These are phyloP conservation scores for Arctium lappa DNA, from an alignment of 129 eudicot species.

Conservation along the genomic window DNA sequence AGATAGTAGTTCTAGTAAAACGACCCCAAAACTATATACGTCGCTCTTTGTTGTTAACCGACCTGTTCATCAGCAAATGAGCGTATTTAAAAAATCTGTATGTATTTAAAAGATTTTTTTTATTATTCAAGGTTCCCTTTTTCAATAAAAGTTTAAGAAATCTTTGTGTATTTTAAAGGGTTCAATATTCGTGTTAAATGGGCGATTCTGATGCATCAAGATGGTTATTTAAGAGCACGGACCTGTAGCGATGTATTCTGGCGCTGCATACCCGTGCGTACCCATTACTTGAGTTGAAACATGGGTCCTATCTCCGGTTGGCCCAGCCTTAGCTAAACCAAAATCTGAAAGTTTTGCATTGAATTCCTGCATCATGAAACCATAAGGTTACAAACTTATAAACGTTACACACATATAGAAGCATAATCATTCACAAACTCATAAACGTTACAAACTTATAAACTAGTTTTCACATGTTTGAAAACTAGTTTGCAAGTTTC, in stretches of 20 bases:
- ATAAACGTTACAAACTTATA: too few species aligned
- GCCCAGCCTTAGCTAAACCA: slow-evolving; percentile 95
- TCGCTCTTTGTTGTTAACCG: slow-evolving; percentile 80
- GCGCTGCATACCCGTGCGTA: slow-evolving; percentile 95
- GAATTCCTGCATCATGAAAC: slow-evolving; percentile 59
- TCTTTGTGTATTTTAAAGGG: neutral
- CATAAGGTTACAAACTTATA: neutral
- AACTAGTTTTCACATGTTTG: too few species aligned
- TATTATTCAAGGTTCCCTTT: neutral
- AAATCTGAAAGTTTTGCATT: slow-evolving; percentile 87
- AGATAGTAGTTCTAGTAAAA: slow-evolving; percentile 68
- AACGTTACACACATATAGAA: too few species aligned
- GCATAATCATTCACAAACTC: too few species aligned
- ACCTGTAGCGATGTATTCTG: slow-evolving; percentile 98
- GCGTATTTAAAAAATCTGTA: neutral
- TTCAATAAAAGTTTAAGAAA: neutral
- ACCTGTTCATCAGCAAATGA: slow-evolving; percentile 40
- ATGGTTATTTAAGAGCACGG: neutral
- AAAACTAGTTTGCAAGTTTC: too few species aligned
- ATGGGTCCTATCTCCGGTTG: slow-evolving; percentile 86
- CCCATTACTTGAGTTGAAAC: slow-evolving; percentile 97
- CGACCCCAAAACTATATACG: slow-evolving; percentile 95
- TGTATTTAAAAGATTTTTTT: neutral
- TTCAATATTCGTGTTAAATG: neutral
- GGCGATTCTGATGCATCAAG: neutral